Evolutionary conservation across 164 flowering plant genomes (phyloP), one percentile per base, ranked within the genome.

Genomic region (Warburgia ugandensis): DNA sequence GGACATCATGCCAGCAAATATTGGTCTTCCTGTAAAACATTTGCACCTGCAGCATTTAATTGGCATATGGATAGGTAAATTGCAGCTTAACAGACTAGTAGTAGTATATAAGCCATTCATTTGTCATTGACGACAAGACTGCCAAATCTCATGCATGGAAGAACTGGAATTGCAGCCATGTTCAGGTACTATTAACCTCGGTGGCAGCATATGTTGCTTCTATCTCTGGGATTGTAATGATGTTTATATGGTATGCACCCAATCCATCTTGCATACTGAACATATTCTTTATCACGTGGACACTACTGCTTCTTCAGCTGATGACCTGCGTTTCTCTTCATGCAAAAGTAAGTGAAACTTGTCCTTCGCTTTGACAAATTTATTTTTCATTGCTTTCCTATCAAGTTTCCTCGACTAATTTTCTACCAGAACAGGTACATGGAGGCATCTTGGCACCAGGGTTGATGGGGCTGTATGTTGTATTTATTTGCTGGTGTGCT

Each of bases 401-500:
- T 39, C 13, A 39, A 6, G 43, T 16, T 13, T 9, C 14, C 29
- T 45, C 30, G 6, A 13, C 6, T 31, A 20, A 32, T 29, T 39
- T 47, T 37, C 2, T 30, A 16, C 20, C 59, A 28, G 22, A 49
- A 64, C 69, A 89, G 97, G 75, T 89, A 38, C 78, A 83, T 65
- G 81, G 76, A 50, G 90, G 97, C 21, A 64, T 75, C 59, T 62
- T 89, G 64, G 67, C 80, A 54, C 97, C 97, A 19, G 95, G 90
- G 13, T 69, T 89, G 22, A 86, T 86, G 97, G 95, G 97, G 53
- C 80, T 89, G 42, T 89, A 89, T 69, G 60, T 86, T 2, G 86
- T 89, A 10, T 89, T 81, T 68, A 67, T 81, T 31, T 89, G 97
- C 67, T 89, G 97, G 97, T 81, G 86, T 65, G 97, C 94, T 48